Conservation (phyloP, 192 early-diverging fungal genomes). For the Geranomyces variabilis region DNA sequence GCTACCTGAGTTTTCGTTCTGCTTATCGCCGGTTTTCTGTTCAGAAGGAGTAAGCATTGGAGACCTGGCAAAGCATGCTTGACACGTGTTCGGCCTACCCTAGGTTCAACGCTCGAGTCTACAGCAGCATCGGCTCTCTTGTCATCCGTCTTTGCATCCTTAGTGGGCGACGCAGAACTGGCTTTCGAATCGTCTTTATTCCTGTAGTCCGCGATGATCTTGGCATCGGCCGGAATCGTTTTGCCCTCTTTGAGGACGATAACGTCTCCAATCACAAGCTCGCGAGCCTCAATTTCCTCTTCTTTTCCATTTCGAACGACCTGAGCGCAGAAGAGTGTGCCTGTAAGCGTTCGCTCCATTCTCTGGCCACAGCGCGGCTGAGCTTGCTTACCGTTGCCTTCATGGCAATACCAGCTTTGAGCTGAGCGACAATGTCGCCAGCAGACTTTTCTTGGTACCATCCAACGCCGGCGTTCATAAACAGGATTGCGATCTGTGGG, state of each 20-base stretch:
- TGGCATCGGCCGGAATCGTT: slow-evolving; percentile 3
- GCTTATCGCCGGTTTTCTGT: no score
- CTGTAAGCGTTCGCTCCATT: slow-evolving; percentile 40
- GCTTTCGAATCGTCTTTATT: not conserved
- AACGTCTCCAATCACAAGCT: slow-evolving; percentile 79
- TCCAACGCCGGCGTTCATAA: slow-evolving; percentile 26
- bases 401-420: slow-evolving; percentile 49
- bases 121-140: no score
- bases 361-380: slow-evolving; percentile 59
- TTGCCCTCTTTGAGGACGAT: slow-evolving; percentile 76
- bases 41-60: no score
- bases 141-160: no score
- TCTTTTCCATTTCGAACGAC: slow-evolving; percentile 30
- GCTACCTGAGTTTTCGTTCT: not conserved
- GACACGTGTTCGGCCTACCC: no score
- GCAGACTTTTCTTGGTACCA: slow-evolving; percentile 33
- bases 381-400: slow-evolving; percentile 56
- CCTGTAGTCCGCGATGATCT: not conserved
- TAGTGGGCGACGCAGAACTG: no score
- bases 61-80: no score
- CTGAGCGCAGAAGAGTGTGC: no score
- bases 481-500: not conserved
- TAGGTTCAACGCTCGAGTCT: no score
- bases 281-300: slow-evolving; percentile 25
- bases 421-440: slow-evolving; percentile 28